Conservation (phyloP, 148 eudicot species). For the Linanthus parryae region DNA sequence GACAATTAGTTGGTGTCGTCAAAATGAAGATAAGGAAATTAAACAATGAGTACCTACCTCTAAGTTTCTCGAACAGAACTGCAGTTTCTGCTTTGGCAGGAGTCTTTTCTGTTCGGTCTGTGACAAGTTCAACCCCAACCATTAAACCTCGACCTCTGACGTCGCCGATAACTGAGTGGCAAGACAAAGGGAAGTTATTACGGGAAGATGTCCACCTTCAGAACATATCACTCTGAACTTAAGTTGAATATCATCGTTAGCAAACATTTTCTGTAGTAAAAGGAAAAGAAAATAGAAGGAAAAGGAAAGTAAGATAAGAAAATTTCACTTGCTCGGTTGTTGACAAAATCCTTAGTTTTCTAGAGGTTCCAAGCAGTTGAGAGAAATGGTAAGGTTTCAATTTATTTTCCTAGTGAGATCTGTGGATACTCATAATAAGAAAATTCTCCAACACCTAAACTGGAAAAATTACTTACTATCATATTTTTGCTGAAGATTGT, state of each 20-base stretch:
- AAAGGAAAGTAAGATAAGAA: too few relatives aligned
- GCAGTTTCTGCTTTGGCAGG: slow-evolving; percentile 94
- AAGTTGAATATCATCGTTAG: background rate
- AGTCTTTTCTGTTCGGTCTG: slow-evolving; percentile 75
- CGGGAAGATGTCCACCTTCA: slow-evolving; percentile 5
- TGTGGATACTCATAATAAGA: too few relatives aligned
- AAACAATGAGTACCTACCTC: slow-evolving; percentile 41
- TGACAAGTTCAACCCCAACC: slow-evolving; percentile 91
- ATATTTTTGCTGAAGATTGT: slow-evolving; percentile 65
- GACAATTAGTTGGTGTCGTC: background rate
- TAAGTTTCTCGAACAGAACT: slow-evolving; percentile 75
- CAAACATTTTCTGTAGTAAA: too few relatives aligned
- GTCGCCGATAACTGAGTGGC: slow-evolving; percentile 72
- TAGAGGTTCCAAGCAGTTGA: too few relatives aligned
- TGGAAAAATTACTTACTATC: slow-evolving; percentile 51
- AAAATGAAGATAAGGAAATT: background rate
- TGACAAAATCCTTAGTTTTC: too few relatives aligned
- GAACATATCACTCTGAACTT: background rate
- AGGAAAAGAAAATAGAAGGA: too few relatives aligned
- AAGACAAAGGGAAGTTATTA: slow-evolving; percentile 2
- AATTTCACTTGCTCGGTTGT: too few relatives aligned
- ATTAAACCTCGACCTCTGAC: slow-evolving; percentile 96
- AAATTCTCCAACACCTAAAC: background rate
- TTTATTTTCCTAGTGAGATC: too few relatives aligned
- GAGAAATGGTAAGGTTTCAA: too few relatives aligned